A percentile compares a stretch with the other conserved stretches of the same genome.
Evolutionary conservation across 495 filamentous ascomycete species (phyloP).

Genomic region (Trichoderma parareesei): DNA sequence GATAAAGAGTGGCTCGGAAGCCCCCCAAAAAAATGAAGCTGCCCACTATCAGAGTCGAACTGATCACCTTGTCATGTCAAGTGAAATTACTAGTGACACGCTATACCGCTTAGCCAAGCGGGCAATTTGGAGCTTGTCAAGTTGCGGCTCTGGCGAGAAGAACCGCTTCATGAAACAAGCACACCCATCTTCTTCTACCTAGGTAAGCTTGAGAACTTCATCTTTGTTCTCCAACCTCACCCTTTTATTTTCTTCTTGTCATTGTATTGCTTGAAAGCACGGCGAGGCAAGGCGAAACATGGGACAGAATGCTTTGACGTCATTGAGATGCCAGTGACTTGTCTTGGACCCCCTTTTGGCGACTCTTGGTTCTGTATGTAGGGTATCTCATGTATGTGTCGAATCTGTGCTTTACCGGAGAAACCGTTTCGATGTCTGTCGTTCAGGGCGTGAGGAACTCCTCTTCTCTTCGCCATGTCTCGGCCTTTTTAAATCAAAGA

Average conservation of each 20-base stretch:
- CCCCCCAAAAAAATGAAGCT: background rate
- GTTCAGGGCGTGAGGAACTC: background rate
- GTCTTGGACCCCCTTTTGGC: too few species aligned
- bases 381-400: too few species aligned
- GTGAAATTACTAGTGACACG: conserved; percentile 6
- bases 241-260: too few species aligned
- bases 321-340: too few species aligned
- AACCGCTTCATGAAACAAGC: background rate
- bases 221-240: too few species aligned
- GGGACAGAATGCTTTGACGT: too few species aligned
- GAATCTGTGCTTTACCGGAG: too few species aligned
- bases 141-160: background rate
- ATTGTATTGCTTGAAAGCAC: too few species aligned
- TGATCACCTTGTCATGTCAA: conserved; percentile 10
- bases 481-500: background rate
- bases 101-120: conserved; percentile 10
- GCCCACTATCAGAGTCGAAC: conserved; percentile 10
- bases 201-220: too few species aligned
- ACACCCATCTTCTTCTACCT: background rate
- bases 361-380: too few species aligned
- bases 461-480: background rate
- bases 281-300: too few species aligned
- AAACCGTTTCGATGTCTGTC: background rate
- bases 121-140: background rate
- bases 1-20: background rate